Conservation (phyloP, 352 stramenopile genomes). For the Phytophthora kernoviae region DNA sequence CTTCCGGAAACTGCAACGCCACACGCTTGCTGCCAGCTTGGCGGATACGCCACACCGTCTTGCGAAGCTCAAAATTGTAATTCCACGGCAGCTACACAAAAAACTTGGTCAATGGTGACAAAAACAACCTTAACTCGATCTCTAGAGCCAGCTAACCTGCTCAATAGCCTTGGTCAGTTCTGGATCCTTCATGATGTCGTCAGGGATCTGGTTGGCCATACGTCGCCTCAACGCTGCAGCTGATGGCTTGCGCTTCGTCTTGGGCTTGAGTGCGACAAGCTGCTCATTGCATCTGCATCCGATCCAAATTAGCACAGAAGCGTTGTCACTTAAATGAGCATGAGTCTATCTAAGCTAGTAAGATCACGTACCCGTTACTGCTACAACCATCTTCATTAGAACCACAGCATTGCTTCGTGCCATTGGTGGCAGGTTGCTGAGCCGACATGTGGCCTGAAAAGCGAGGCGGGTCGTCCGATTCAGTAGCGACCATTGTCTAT, state of each 20-base stretch:
- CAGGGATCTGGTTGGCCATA: slow-evolving; percentile 90
- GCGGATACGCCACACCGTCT: slow-evolving; percentile 97
- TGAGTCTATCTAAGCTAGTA: background rate
- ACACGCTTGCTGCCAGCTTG: slow-evolving; percentile 91
- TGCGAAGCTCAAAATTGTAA: slow-evolving; percentile 99
- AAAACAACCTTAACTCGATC: too few relatives aligned
- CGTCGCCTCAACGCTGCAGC: slow-evolving; percentile 60
- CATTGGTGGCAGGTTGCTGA: background rate
- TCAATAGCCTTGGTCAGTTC: slow-evolving; percentile 93
- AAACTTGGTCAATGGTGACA: background rate
- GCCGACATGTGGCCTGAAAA: slow-evolving; percentile 61
- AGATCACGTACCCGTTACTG: slow-evolving; percentile 21
- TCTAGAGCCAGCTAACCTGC: slow-evolving; percentile 32
- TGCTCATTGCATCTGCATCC: slow-evolving; percentile 18
- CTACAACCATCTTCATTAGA: slow-evolving; percentile 11
- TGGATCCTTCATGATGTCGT: slow-evolving; percentile 89
- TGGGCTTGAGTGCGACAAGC: slow-evolving; percentile 45
- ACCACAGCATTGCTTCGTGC: slow-evolving; percentile 15
- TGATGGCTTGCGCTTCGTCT: slow-evolving; percentile 68
- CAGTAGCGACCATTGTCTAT: slow-evolving; percentile 6
- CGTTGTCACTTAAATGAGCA: background rate
- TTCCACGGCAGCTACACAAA: slow-evolving; percentile 92
- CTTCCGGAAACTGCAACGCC: slow-evolving; percentile 99
- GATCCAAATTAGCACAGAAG: background rate
- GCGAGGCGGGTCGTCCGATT: slow-evolving; percentile 35